Evolutionary conservation across 2,329 filamentous ascomycete genomes (phyloP).

Genomic region (Blastomyces percursus): DNA sequence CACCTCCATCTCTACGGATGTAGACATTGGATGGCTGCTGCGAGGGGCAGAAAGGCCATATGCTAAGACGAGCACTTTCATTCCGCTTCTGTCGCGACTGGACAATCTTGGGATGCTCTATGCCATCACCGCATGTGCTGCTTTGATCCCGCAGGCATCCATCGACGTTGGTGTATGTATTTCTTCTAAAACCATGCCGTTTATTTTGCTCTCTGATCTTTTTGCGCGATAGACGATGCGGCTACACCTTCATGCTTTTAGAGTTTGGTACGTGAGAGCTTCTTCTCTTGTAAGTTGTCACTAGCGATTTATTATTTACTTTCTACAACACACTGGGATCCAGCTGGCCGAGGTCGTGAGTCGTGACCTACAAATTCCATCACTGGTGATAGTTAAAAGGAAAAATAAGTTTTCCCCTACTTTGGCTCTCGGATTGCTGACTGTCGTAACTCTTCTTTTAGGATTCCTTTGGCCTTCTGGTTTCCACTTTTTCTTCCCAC

Average conservation of each 20-base stretch:
- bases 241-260: background rate
- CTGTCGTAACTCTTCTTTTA: background rate
- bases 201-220: background rate
- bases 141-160: background rate
- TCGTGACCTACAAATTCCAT: background rate
- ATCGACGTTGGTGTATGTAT: no score
- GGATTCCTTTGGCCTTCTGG: conserved; percentile 1
- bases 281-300: no score
- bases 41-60: no score
- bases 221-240: no score
- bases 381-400: background rate
- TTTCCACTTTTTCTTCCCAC: background rate
- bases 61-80: no score
- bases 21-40: background rate
- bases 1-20: background rate
- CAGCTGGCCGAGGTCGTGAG: background rate
- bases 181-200: background rate
- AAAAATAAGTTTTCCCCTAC: background rate
- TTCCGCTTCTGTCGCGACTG: background rate
- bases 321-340: background rate
- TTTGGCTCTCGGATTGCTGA: background rate
- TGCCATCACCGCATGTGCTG: background rate
- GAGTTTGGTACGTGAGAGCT: no score
- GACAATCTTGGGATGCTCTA: background rate
- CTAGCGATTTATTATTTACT: background rate